Conservation (phyloP, 768 basidiomycete species). For the Mycena rosella region DNA sequence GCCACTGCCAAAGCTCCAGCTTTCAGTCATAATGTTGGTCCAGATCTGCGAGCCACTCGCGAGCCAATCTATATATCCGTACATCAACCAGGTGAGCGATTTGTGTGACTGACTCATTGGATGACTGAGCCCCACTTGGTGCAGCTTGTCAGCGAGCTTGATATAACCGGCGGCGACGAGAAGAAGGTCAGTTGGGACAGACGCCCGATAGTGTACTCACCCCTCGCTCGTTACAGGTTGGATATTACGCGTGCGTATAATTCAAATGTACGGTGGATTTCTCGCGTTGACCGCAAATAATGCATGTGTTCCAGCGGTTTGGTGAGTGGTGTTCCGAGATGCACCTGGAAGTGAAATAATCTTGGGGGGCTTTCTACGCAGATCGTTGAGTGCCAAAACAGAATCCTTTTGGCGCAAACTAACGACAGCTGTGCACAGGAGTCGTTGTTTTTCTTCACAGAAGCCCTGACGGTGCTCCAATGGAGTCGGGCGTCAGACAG, state of each 20-base stretch:
- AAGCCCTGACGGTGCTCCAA: no score
- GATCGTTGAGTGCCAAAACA: constrained; percentile 52
- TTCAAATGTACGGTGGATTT: not conserved
- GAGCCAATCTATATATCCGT: no score
- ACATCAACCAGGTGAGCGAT: constrained; percentile 70
- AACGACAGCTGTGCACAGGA: constrained; percentile 51
- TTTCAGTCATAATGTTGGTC: constrained; percentile 59
- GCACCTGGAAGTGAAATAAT: no score
- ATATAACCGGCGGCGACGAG: constrained; percentile 72
- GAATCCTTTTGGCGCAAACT: not conserved
- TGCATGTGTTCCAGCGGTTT: constrained; percentile 7
- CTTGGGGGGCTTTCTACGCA: not conserved
- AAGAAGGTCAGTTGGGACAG: no score
- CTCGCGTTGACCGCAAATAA: not conserved
- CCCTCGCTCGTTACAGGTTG: no score
- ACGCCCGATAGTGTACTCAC: no score
- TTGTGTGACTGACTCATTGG: no score
- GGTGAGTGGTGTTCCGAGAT: constrained; percentile 6
- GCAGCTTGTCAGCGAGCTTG: constrained; percentile 73
- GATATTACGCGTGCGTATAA: constrained; percentile 73
- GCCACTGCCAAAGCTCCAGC: constrained; percentile 65
- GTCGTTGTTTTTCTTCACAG: constrained; percentile 72
- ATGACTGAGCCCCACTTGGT: no score
- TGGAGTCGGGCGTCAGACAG: no score
- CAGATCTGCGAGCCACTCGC: constrained; percentile 69